Percentiles rank a stretch among this genome's conserved stretches.
phyloP scores from a whole-genome alignment of 1,139 yeast genomes.

The Chernovozyma sophiae-reginae region DNA sequence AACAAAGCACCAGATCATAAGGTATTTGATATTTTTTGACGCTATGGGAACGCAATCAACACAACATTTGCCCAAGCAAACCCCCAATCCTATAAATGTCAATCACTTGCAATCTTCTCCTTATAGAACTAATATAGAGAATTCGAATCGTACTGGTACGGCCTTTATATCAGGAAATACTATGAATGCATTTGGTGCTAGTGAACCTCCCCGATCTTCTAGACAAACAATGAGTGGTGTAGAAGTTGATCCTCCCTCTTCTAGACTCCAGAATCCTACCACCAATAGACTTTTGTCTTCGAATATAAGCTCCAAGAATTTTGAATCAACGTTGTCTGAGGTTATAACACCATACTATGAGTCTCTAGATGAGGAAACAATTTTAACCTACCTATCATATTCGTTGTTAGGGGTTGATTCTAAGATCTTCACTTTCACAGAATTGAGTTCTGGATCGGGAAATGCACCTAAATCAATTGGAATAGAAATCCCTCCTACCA shows the following conservation, averaged over 20 bases:
- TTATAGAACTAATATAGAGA: conserved; percentile 5
- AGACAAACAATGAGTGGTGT: background rate
- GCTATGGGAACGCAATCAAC: conserved; percentile 9
- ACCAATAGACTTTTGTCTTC: background rate
- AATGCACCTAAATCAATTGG: conserved; percentile 8
- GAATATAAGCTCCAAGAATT: background rate
- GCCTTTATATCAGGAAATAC: background rate
- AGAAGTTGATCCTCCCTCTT: background rate
- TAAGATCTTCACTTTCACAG: conserved; percentile 48
- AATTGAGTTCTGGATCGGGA: conserved; percentile 17
- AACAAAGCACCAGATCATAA: conserved; percentile 30
- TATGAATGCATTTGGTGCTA: background rate
- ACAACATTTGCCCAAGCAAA: background rate
- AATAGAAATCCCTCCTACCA: conserved; percentile 44
- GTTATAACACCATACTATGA: conserved; percentile 31
- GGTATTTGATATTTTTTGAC: conserved; percentile 33
- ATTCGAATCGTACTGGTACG: background rate
- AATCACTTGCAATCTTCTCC: conserved; percentile 13
- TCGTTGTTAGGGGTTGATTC: conserved; percentile 74
- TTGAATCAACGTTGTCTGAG: conserved; percentile 4
- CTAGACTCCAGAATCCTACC: background rate
- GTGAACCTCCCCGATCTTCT: background rate
- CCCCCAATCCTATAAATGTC: background rate
- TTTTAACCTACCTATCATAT: conserved; percentile 59
- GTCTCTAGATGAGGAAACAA: conserved; percentile 41